Conservation (phyloP, 176 grass and related monocot species). For the Cenchrus purpureus region DNA sequence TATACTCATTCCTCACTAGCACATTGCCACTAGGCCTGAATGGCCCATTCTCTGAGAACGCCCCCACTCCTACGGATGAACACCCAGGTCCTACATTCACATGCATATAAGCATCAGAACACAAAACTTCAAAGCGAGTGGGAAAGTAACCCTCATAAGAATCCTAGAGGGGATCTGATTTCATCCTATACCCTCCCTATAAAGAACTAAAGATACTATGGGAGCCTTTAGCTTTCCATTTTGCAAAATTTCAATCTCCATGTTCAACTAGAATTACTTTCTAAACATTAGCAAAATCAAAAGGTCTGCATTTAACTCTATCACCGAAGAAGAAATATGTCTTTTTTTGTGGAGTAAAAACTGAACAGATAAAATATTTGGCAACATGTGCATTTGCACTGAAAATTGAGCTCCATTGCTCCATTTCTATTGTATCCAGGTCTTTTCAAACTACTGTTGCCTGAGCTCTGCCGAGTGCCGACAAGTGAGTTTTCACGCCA, state of each 20-base stretch:
- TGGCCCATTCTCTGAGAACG: constrained; percentile 94
- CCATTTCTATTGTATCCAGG: background rate
- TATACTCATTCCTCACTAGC: constrained; percentile 80
- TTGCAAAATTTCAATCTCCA: background rate
- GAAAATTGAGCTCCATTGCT: constrained; percentile 7
- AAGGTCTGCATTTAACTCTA: background rate
- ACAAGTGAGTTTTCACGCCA: background rate
- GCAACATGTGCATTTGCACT: constrained; percentile 10
- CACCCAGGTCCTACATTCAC: constrained; percentile 84
- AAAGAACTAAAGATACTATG: constrained; percentile 14
- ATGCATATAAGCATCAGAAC: background rate
- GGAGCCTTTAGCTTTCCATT: constrained; percentile 1
- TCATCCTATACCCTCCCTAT: background rate
- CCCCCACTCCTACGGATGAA: constrained; percentile 94
- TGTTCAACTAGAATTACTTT: background rate
- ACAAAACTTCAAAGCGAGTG: constrained; percentile 5
- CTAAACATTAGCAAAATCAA: background rate
- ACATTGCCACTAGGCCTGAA: constrained; percentile 81
- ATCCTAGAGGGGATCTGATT: constrained; percentile 13
- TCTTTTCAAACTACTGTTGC: background rate
- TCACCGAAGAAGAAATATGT: background rate
- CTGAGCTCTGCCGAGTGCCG: no score
- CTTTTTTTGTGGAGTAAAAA: background rate
- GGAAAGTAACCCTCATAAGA: background rate
- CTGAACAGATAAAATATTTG: constrained; percentile 12